Evolutionary conservation across 257 asterid species (phyloP), one percentile per base, ranked within the genome.

Genomic region (Verbena officinalis): DNA sequence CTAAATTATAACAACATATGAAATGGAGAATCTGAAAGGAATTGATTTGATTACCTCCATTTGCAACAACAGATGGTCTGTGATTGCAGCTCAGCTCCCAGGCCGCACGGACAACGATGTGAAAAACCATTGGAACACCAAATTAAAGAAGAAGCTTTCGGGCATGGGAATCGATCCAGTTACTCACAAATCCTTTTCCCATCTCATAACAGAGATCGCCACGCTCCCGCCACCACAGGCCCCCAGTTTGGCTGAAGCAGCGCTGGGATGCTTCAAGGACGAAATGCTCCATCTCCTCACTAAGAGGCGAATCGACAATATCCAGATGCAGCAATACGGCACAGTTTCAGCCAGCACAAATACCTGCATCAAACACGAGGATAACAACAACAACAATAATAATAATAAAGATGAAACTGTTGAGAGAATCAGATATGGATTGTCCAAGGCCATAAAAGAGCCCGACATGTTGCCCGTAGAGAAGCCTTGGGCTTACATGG

Each of bases 101-200:
- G 96, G 96, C 14, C 77, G 96, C 4, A 88, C 96, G 0, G 96
- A 88, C 72, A 88, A 88, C 22, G 96, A 88, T 7, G 96, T 88
- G 2, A 88, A 88, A 64, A 88, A 88, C 54, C 94, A 88, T 38
- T 88, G 96, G 96, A 88, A 88, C 75, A 88, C 96, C 1, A 88
- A 88, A 60, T 90, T 88, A 5, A 88, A 80, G 78, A 88, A 88
- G 77, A 85, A 81, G 81, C 80, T 88, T 10, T 83, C 91, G 3
- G 94, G 96, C 10, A 85, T 88, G 94, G 96, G 96, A 15, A 88
- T 88, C 45, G 96, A 88, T 70, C 96, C 96, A 3, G 86, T 88
- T 0, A 88, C 96, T 10, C 96, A 88, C 84, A 88, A 88, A 70
- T 90, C 96, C 1, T 78, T 85, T 62, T 89, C 95, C 34, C 93